Conservation (phyloP, 345 rosid genomes). For the Heritiera fomes region DNA sequence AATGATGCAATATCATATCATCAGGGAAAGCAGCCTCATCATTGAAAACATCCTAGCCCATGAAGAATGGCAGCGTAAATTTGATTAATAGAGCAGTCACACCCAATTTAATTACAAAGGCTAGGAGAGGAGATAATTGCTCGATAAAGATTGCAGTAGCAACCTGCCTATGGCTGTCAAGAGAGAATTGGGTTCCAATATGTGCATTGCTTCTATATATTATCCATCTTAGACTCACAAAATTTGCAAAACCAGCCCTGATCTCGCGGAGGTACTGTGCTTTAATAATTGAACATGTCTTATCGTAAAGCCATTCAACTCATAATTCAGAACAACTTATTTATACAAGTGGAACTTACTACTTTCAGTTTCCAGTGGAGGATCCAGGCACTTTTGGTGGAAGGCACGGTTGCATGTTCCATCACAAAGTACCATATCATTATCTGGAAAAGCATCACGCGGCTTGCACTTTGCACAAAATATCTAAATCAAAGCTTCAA, state of each 20-base stretch:
- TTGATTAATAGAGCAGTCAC: constrained; percentile 24
- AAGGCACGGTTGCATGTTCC: constrained; percentile 93
- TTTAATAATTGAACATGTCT: constrained; percentile 23
- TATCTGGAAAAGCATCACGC: no score
- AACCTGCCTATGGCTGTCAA: constrained; percentile 81
- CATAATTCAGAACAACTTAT: constrained; percentile 3
- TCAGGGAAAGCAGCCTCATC: constrained; percentile 74
- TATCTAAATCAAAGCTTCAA: no score
- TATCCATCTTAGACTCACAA: constrained; percentile 85
- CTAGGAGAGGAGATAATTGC: background rate
- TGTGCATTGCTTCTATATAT: constrained; percentile 86
- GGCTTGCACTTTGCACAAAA: no score
- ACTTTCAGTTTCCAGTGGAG: constrained; percentile 82
- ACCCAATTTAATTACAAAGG: background rate
- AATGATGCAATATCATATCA: constrained; percentile 44
- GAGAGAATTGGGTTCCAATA: constrained; percentile 70
- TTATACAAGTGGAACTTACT: constrained; percentile 48
- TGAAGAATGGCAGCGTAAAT: constrained; percentile 13
- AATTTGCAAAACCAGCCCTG: constrained; percentile 96
- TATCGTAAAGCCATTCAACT: constrained; percentile 15
- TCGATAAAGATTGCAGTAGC: constrained; percentile 19
- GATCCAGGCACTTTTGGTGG: constrained; percentile 92
- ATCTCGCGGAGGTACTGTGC: constrained; percentile 91
- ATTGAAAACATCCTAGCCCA: constrained; percentile 69
- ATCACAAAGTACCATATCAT: constrained; percentile 62